Evolutionary conservation across 805 yeast species (phyloP).

Genomic region (Komagataella pseudopastoris): DNA sequence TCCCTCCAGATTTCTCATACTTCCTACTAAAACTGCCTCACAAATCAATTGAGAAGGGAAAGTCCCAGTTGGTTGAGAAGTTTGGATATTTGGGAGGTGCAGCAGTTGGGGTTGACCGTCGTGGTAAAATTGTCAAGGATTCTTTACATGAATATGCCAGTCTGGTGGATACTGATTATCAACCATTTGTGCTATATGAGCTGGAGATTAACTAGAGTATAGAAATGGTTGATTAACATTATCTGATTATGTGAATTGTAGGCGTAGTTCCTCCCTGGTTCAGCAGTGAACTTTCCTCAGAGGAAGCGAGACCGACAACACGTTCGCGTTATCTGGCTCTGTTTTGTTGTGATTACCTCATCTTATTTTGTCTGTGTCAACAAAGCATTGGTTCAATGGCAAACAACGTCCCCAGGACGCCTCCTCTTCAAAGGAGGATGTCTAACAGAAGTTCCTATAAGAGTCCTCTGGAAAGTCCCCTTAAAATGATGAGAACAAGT

Average conservation of each 20-base stretch:
- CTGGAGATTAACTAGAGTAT: slow-evolving; percentile 22
- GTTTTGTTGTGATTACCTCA: not conserved
- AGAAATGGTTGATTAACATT: not conserved
- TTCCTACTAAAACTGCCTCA: slow-evolving; percentile 31
- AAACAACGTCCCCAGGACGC: not conserved
- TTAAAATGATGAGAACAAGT: not conserved
- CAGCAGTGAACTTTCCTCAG: not conserved
- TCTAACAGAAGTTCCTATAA: not conserved
- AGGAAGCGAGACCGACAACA: not conserved
- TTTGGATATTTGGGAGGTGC: slow-evolving; percentile 89
- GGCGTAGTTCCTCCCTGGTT: not conserved
- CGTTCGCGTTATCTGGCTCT: not conserved
- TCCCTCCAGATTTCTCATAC: slow-evolving; percentile 80
- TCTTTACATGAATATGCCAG: slow-evolving; percentile 76
- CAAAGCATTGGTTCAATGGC: not conserved
- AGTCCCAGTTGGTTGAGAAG: slow-evolving; percentile 53
- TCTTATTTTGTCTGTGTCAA: not conserved
- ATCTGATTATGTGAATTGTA: not conserved
- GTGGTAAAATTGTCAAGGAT: slow-evolving; percentile 54
- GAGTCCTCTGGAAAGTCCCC: not conserved
- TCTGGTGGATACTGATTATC: slow-evolving; percentile 87
- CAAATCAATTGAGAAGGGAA: slow-evolving; percentile 39
- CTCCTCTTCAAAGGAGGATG: not conserved
- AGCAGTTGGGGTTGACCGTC: slow-evolving; percentile 59
- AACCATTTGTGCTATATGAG: slow-evolving; percentile 84